Base-by-base conservation (phyloP, 768 basidiomycete genomes). In the Cantharellus anzutake region DNA sequence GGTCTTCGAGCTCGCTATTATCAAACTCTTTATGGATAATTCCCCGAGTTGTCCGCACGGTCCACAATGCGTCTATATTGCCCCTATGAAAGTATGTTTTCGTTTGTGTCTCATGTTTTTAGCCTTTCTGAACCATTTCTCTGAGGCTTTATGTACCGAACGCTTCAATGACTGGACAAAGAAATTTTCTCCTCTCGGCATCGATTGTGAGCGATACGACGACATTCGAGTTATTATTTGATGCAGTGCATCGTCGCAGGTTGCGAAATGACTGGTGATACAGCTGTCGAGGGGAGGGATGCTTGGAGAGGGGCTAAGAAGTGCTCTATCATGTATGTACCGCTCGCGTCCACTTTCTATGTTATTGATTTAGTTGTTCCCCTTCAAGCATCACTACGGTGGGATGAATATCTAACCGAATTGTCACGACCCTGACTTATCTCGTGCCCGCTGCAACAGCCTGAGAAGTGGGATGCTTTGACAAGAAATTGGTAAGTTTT, bases 381-480 rank as follows among this genome's bases (percentile, higher is more conserved):
- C 1, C 52, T 5, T 40, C 20, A 38, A 87, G 84, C 60, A 78
- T 92, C 53, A 86, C 88, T 29, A 92, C 89, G 55, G 88, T 87
- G 67, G 71, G 73, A 55, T 38, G 42, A 40, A 41, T 11, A 3
- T 16, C 3, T 42, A 29, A 29, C 29, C 40, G 68, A n/a, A 20
- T 51, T 48, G 5, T 35, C n/a, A 51, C 1, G 11, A 55, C 52
- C 52, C 7, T 7, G 7, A 37, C 44, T 48, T 11, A 7, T 11
- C 51, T 41, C 57, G 60, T 65, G 35, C 60, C 57, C 42, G 62
- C 14, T 55, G 14, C 52, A 62, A 40, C 64, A 91, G 85, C 88
- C 86, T 2, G 94, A 99, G 71, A 99, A 99, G 71, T 93, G 90
- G 85, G 94, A 98, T 65, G 86, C 87, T 56, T 71, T 99, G 60